Evolutionary conservation across 108 stramenopile species (phyloP), one percentile per base, ranked within the genome.

Genomic region (Nitzschia sp.): DNA sequence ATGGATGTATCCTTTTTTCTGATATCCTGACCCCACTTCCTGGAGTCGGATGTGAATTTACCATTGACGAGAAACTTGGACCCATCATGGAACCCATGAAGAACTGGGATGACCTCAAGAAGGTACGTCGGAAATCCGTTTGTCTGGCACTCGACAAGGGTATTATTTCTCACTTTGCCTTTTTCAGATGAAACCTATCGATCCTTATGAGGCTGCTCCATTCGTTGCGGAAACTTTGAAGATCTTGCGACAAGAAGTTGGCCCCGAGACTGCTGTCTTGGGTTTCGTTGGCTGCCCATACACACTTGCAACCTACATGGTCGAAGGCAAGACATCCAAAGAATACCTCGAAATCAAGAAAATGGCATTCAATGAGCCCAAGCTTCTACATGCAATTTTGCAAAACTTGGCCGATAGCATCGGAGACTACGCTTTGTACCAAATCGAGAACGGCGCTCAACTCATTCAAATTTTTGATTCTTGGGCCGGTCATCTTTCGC

Each of bases 201-300:
- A 93, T 72, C 95, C 92, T 45, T 82, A 81, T 25, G 75, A 82
- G 3, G 78, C 88, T 29, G 78, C 88, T 15, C 97, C 97, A 34
- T 98, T 98, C 65, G 95, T 96, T 24, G 95, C 90, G 13, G 90
- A 96, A 76, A 84, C 94, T 32, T 84, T 98, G 17, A 79, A 92
- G 55, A 85, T 85, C 29, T 89, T 98, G 3, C 87, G 97, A 29
- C 30, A 90, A 32, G 94, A 94, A 49, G 89, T 90, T 62, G 83
- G 76, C 30, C 85, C 89, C 18, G 90, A 96, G 70, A 98, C 97
- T 34, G 95, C 99, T 25, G 95, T 99, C 11, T 80, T 99, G 56
- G 99, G 99, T 26, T 99, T 99, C 71, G 96, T 98, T 17, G 99
- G 99, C 53, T 97, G 96, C 56, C 99, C 99, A 1, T 99, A 96